phyloP scores from a whole-genome alignment of 768 basidiomycete species.

The Amylocystis lapponica region DNA sequence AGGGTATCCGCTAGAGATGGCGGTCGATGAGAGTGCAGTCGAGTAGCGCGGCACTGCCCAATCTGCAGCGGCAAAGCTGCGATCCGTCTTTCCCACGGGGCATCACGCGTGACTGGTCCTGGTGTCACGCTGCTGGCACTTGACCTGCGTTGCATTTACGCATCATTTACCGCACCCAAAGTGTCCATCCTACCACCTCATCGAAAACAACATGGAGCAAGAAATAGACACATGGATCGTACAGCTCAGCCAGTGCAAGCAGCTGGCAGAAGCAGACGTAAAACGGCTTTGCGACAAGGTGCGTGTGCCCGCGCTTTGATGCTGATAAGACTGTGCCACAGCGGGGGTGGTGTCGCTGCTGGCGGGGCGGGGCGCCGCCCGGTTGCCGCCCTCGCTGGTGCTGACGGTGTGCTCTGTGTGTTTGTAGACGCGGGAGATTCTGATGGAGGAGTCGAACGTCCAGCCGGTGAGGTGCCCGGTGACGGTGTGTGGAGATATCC shows the following conservation, averaged over 20 bases:
- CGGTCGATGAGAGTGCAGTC: conserved; percentile 3
- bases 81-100: conserved; percentile 4
- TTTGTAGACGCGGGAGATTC: conserved; percentile 86
- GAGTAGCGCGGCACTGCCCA: background rate
- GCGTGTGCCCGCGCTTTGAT: conserved; percentile 25
- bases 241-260: conserved; percentile 96
- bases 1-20: conserved; percentile 1
- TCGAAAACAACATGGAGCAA: conserved; percentile 36
- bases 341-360: background rate
- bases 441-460: conserved; percentile 99
- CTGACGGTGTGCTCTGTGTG: conserved; percentile 8
- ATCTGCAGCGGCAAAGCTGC: background rate
- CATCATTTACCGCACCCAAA: conserved; percentile 18
- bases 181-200: conserved; percentile 5
- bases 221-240: conserved; percentile 98
- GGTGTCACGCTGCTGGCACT: background rate
- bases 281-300: conserved; percentile 99
- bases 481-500: conserved; percentile 99
- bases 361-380: conserved; percentile 3
- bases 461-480: conserved; percentile 98
- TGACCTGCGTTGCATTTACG: conserved; percentile 1
- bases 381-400: conserved; percentile 5
- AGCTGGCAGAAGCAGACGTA: conserved; percentile 90
- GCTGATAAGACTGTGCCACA: conserved; percentile 25
- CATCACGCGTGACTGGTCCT: conserved; percentile 7